phyloP scores from a whole-genome alignment of 306 rosid species.

The Geum urbanum region DNA sequence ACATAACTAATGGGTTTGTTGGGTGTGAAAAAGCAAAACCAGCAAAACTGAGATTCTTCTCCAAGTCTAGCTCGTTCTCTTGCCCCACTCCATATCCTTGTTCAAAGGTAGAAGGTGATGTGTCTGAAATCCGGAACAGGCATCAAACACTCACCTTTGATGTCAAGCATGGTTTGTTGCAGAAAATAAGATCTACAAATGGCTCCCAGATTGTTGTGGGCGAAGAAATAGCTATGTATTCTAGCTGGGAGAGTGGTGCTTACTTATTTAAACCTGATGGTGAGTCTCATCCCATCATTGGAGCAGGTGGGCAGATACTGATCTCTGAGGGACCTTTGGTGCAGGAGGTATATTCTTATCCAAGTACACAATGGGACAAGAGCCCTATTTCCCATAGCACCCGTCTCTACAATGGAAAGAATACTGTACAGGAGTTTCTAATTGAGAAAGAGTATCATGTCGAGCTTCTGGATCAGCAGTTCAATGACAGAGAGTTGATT shows the following conservation, averaged over 20 bases:
- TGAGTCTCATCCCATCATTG: conserved; percentile 58
- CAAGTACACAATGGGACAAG: conserved; percentile 66
- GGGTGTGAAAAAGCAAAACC: conserved; percentile 76
- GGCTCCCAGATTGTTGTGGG: conserved; percentile 45
- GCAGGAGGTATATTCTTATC: conserved; percentile 86
- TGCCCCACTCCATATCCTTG: conserved; percentile 81
- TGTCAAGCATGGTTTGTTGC: conserved; percentile 63
- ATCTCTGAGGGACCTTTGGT: conserved; percentile 72
- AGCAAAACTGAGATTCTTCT: conserved; percentile 56
- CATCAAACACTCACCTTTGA: conserved; percentile 74
- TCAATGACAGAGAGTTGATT: conserved; percentile 80
- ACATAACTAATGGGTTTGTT: conserved; percentile 54
- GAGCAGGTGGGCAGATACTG: conserved; percentile 65
- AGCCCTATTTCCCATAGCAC: conserved; percentile 90
- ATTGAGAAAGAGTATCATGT: conserved; percentile 97
- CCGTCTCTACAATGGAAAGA: conserved; percentile 65
- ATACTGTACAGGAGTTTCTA: conserved; percentile 58
- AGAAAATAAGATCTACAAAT: conserved; percentile 45
- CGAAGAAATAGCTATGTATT: conserved; percentile 89
- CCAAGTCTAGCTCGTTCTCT: conserved; percentile 43
- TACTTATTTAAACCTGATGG: conserved; percentile 85
- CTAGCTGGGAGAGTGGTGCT: conserved; percentile 79
- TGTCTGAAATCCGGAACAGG: conserved; percentile 64
- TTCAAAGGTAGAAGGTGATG: conserved; percentile 40
- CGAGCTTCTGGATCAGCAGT: conserved; percentile 61